Conservation (phyloP, 306 rosid genomes). For the Fragaria iinumae region DNA sequence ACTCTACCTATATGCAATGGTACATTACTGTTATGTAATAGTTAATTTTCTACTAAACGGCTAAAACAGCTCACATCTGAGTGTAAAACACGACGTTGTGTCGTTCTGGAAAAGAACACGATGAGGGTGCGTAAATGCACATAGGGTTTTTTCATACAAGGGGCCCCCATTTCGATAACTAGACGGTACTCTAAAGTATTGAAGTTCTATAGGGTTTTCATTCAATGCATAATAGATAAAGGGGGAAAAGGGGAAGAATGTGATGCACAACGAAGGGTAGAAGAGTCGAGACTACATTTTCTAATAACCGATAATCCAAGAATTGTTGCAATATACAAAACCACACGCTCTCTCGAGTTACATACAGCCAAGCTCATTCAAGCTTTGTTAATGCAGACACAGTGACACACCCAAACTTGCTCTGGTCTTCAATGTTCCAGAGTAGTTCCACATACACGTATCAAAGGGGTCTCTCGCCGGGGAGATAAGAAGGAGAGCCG, state of each 20-base stretch:
- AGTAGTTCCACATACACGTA: neutral
- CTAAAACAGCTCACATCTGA: too few species aligned
- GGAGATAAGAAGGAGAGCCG: constrained; percentile 86
- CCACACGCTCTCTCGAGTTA: constrained; percentile 30
- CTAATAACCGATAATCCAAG: constrained; percentile 27
- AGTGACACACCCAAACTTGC: constrained; percentile 27
- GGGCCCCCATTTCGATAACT: too few species aligned
- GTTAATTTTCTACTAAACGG: too few species aligned
- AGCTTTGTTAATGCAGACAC: constrained; percentile 35
- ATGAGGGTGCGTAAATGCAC: neutral
- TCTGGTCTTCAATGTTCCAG: constrained; percentile 39
- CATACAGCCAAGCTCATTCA: constrained; percentile 34
- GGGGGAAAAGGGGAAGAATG: neutral
- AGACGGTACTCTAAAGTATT: too few species aligned
- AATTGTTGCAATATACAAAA: constrained; percentile 50
- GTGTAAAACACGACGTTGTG: too few species aligned
- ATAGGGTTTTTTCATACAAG: too few species aligned
- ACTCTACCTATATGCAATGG: too few species aligned
- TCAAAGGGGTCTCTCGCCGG: constrained; percentile 74
- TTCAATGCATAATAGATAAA: too few species aligned
- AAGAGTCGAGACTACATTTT: neutral
- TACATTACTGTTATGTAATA: too few species aligned
- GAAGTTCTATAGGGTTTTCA: neutral
- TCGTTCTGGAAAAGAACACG: neutral
- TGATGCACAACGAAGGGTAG: neutral